These are phyloP conservation scores for Aphanomyces stellatus DNA, from an alignment of 352 stramenopile genomes.

Conservation along the genomic window DNA sequence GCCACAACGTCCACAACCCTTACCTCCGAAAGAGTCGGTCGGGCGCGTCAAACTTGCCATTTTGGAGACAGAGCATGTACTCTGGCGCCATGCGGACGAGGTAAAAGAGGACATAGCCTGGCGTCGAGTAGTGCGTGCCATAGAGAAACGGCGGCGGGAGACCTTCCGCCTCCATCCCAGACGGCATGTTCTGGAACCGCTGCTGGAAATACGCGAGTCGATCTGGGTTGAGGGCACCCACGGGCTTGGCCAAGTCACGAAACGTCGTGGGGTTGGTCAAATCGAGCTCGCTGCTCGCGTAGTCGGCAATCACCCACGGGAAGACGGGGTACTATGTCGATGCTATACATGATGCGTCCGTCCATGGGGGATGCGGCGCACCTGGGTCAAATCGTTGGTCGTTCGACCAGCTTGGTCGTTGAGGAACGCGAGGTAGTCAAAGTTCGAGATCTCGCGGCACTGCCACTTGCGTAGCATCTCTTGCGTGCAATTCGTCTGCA, in stretches of 20 bases:
- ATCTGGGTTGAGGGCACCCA: constrained; percentile 88
- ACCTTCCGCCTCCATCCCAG: constrained; percentile 61
- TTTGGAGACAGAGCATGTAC: constrained; percentile 44
- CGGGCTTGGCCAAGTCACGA: constrained; percentile 91
- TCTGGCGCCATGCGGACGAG: constrained; percentile 67
- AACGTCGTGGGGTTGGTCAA: constrained; percentile 72
- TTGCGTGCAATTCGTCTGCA: constrained; percentile 28
- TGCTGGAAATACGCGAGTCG: constrained; percentile 82
- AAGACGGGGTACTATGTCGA: constrained; percentile 94
- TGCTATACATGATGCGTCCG: neutral
- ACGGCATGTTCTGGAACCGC: constrained; percentile 85
- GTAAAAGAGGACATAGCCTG: constrained; percentile 88
- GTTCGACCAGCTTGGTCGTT: constrained; percentile 78
- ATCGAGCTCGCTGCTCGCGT: constrained; percentile 69
- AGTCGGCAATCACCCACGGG: constrained; percentile 92
- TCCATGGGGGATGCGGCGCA: neutral
- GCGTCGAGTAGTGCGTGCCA: constrained; percentile 88
- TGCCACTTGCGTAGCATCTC: constrained; percentile 69
- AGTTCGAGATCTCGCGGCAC: constrained; percentile 87
- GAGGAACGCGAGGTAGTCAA: constrained; percentile 82
- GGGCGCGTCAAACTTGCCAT: constrained; percentile 45
- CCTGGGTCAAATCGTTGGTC: constrained; percentile 82
- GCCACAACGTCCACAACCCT: neutral
- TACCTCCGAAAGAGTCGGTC: constrained; percentile 50
- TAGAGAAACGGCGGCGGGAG: constrained; percentile 94